phyloP scores from a whole-genome alignment of 805 yeast species.

The Spencermartinsiella europaea region DNA sequence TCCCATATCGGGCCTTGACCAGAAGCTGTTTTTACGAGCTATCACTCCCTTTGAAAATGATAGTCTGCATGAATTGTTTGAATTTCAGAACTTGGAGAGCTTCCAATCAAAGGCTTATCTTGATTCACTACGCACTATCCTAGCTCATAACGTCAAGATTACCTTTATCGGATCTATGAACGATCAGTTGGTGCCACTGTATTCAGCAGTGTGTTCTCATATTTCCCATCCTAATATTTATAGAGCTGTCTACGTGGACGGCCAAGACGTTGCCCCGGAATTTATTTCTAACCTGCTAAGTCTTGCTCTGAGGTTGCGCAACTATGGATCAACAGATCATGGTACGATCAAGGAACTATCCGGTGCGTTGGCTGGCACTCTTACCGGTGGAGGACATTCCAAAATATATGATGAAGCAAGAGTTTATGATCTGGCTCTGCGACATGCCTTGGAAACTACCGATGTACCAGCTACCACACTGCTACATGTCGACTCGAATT shows the following conservation, averaged over 20 bases:
- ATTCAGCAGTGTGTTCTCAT: constrained; percentile 79
- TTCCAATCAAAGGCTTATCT: constrained; percentile 66
- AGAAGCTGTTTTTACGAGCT: constrained; percentile 75
- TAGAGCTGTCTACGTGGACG: constrained; percentile 85
- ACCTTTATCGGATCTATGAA: constrained; percentile 84
- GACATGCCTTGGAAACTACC: constrained; percentile 70
- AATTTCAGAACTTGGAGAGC: constrained; percentile 73
- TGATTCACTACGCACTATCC: constrained; percentile 58
- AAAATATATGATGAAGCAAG: constrained; percentile 76
- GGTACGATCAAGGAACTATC: constrained; percentile 83
- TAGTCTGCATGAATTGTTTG: constrained; percentile 79
- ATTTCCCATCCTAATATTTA: constrained; percentile 84
- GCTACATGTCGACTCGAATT: constrained; percentile 30
- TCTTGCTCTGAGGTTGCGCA: constrained; percentile 66
- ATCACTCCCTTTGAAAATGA: constrained; percentile 87
- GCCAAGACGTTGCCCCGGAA: constrained; percentile 63
- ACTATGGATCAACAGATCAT: constrained; percentile 77
- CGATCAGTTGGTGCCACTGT: constrained; percentile 90
- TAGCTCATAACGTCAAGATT: constrained; percentile 68
- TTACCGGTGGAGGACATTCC: constrained; percentile 95
- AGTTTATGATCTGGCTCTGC: constrained; percentile 76
- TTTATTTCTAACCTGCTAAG: constrained; percentile 73
- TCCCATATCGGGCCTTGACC: constrained; percentile 88
- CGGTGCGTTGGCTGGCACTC: constrained; percentile 73
- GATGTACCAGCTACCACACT: constrained; percentile 42